Evolutionary conservation across 2,329 filamentous ascomycete species (phyloP).

Genomic region (Cordyceps javanica): DNA sequence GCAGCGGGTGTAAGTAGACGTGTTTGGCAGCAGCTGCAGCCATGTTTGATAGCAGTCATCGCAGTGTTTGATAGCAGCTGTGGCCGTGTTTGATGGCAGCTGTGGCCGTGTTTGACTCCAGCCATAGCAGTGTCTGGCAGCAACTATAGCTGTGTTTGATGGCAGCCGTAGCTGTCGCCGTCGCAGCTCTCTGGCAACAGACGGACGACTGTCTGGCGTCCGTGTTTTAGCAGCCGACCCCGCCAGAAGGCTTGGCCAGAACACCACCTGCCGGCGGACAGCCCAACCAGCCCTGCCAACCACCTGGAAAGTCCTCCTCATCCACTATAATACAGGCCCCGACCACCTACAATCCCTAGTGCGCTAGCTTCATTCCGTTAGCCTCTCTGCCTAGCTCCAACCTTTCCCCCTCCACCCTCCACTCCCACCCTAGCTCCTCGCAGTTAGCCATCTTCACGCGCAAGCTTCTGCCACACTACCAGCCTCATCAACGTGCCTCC

Average conservation of each 20-base stretch:
- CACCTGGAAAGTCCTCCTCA: not conserved
- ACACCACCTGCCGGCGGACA: no score
- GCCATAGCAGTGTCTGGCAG: not conserved
- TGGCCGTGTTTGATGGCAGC: not conserved
- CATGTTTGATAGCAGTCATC: not conserved
- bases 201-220: no score
- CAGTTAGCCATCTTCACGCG: not conserved
- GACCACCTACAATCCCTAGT: not conserved
- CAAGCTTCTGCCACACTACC: not conserved
- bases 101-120: no score
- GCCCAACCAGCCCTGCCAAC: not conserved
- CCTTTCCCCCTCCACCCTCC: not conserved
- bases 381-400: not conserved
- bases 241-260: not conserved
- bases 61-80: not conserved
- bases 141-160: no score
- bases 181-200: no score
- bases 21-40: no score
- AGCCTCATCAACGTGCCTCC: not conserved
- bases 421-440: not conserved
- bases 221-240: not conserved
- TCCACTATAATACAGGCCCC: not conserved
- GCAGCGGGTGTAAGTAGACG: no score
- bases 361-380: not conserved
- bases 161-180: no score